Percentiles rank a stretch among this genome's conserved stretches.
These are phyloP conservation scores for Hansenula sp. DNA, from an alignment of 1,139 yeast genomes.

Conservation along the genomic window DNA sequence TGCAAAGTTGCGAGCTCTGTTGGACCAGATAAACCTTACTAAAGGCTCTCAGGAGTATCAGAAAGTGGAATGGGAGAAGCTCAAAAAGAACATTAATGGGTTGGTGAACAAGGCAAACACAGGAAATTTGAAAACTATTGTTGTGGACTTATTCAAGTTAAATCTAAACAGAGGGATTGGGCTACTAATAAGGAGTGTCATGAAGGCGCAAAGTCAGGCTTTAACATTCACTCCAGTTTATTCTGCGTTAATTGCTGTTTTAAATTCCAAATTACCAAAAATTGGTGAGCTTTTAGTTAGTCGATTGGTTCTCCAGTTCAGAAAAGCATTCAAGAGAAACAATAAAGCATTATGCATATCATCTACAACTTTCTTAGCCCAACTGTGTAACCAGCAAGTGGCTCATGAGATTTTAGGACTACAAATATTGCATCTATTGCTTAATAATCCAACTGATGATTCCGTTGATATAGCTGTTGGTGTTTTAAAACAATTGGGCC, in stretches of 20 bases:
- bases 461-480: conserved; percentile 44
- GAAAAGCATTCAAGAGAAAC: conserved; percentile 47
- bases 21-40: conserved; percentile 31
- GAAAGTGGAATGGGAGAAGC: conserved; percentile 48
- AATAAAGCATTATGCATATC: conserved; percentile 41
- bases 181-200: conserved; percentile 47
- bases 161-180: conserved; percentile 64
- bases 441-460: conserved; percentile 49
- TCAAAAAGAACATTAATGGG: conserved; percentile 44
- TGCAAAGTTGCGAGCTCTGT: conserved; percentile 39
- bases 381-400: conserved; percentile 62
- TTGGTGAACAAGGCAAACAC: conserved; percentile 41
- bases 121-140: conserved; percentile 44
- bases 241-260: conserved; percentile 53
- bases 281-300: conserved; percentile 56
- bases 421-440: conserved; percentile 58
- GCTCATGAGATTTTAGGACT: conserved; percentile 58
- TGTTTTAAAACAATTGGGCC: conserved; percentile 41
- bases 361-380: conserved; percentile 50
- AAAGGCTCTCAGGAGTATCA: conserved; percentile 37
- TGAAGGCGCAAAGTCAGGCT: conserved; percentile 48
- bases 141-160: conserved; percentile 43
- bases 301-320: conserved; percentile 57
- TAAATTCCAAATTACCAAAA: conserved; percentile 67
- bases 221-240: conserved; percentile 42